Base-by-base conservation (phyloP, 2,329 filamentous ascomycete genomes). In the Calycina herbarum region DNA sequence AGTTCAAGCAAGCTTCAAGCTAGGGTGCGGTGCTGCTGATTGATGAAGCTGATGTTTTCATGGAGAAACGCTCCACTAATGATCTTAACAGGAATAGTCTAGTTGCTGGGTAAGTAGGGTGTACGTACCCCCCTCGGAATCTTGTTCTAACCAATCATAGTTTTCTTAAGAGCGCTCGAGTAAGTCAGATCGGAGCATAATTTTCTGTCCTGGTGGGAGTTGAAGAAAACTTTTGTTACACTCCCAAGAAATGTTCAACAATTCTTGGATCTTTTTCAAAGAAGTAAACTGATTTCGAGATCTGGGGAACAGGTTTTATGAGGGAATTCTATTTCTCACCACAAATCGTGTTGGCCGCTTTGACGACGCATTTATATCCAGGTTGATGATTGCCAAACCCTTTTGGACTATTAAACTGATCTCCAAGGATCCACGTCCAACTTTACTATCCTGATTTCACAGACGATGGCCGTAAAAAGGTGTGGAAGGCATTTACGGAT, bases 11-110 rank as follows among this genome's bases (percentile, higher is more conserved):
- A 68, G 83, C 82, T 2, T 77, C 77, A 0, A 77, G 78, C 17
- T 85, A 82, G 82, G 77, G 80, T 42, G 81, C 80, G 8, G 79
- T 85, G 7, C 72, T 84, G 10, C 75, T 85, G 5, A 77, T 85
- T 2, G 82, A 84, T 68, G 82, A 84, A 72, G 81, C 82, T 11
- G 82, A 84, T 65, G 81, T 85, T 10, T 85, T 83, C 72, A 67
- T 79, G 38, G 75, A 77, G 63, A 69, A 71, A 2, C 72, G 77
- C 1, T 61, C 68, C 2, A 68, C 66, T 2, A 58, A 66, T 2
- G 76, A 78, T 59, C 70, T 77, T 0, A 59, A 71, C 2, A 77
- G 76, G 11, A 78, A 78, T 48, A 67, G 65, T 51, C 61, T 78
- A 1, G 76, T 77, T 2, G 73, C 75, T 29, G 51, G 51, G 6